Evolutionary conservation across 257 asterid genomes (phyloP).

Genomic region (Solanum virginianum): DNA sequence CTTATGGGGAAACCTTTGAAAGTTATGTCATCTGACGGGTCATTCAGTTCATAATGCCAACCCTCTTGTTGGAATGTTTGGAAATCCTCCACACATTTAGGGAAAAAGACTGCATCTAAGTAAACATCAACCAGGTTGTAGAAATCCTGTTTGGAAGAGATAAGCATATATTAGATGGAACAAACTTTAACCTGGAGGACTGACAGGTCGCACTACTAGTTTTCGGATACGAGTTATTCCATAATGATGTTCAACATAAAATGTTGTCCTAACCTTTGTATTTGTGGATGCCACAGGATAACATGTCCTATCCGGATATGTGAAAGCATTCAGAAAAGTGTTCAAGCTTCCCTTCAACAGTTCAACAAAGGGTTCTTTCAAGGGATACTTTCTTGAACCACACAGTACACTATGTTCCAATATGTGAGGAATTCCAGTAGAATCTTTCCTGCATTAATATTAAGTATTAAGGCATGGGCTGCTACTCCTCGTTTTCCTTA

Average conservation of each 20-base stretch:
- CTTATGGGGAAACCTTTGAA: constrained; percentile 51
- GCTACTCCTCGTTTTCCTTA: not conserved
- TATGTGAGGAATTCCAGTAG: constrained; percentile 97
- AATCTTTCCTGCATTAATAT: constrained; percentile 74
- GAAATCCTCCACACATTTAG: constrained; percentile 87
- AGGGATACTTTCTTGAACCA: constrained; percentile 95
- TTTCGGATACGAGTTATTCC: not conserved
- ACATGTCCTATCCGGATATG: constrained; percentile 98
- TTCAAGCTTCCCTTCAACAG: constrained; percentile 91
- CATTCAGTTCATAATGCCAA: constrained; percentile 97
- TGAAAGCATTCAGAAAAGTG: constrained; percentile 93
- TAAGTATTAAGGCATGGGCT: not conserved
- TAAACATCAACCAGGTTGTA: constrained; percentile 99
- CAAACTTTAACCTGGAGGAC: not conserved
- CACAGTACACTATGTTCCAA: constrained; percentile 94
- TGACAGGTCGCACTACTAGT: no score
- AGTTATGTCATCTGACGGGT: constrained; percentile 91
- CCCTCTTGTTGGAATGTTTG: constrained; percentile 99
- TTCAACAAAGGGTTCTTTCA: constrained; percentile 97
- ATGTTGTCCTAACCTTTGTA: constrained; percentile 41
- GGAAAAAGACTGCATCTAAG: constrained; percentile 93
- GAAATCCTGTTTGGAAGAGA: constrained; percentile 55
- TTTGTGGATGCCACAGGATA: constrained; percentile 98
- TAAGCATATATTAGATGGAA: constrained; percentile 1
- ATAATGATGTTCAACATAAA: not conserved